A percentile compares a stretch with the other conserved stretches of the same genome.
Conservation (phyloP, 1,284 basidiomycete genomes). For the Cryptococcus depauperatus region DNA sequence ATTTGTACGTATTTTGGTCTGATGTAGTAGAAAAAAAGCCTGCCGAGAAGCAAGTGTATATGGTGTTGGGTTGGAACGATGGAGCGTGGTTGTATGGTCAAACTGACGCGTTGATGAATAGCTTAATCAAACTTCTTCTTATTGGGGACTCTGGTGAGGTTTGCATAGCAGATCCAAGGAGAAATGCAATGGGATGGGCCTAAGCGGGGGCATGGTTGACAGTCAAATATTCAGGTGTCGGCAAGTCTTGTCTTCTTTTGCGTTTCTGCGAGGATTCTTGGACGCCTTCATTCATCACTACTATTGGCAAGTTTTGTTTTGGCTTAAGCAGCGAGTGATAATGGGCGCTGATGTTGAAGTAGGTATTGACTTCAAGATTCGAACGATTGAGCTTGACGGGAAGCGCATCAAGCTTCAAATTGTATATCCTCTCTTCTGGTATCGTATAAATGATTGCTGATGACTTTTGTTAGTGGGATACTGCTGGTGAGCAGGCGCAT, state of each 20-base stretch:
- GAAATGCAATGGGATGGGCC: neutral
- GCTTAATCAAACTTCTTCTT: slow-evolving; percentile 89
- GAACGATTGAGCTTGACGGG: slow-evolving; percentile 98
- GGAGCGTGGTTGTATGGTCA: neutral
- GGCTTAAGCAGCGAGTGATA: neutral
- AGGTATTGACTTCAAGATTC: slow-evolving; percentile 52
- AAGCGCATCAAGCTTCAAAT: slow-evolving; percentile 99
- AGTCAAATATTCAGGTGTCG: slow-evolving; percentile 59
- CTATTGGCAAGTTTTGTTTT: slow-evolving; percentile 56
- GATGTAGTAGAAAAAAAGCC: too few species aligned
- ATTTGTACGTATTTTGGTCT: slow-evolving; percentile 34
- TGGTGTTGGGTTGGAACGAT: too few species aligned
- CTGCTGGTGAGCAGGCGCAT: slow-evolving; percentile 54
- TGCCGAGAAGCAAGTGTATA: too few species aligned
- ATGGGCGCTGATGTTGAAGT: slow-evolving; percentile 15
- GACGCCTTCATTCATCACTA: slow-evolving; percentile 99
- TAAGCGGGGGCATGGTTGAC: neutral
- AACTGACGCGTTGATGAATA: slow-evolving; percentile 8
- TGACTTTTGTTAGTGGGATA: slow-evolving; percentile 73
- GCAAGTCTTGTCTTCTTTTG: slow-evolving; percentile 95
- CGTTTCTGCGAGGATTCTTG: slow-evolving; percentile 99
- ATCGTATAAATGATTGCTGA: neutral
- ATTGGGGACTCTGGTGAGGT: slow-evolving; percentile 89
- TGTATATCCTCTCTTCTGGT: slow-evolving; percentile 53
- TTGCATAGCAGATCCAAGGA: neutral